These are phyloP conservation scores for Pichia sp. DNA, from an alignment of 1,139 yeast species.

Conservation along the genomic window DNA sequence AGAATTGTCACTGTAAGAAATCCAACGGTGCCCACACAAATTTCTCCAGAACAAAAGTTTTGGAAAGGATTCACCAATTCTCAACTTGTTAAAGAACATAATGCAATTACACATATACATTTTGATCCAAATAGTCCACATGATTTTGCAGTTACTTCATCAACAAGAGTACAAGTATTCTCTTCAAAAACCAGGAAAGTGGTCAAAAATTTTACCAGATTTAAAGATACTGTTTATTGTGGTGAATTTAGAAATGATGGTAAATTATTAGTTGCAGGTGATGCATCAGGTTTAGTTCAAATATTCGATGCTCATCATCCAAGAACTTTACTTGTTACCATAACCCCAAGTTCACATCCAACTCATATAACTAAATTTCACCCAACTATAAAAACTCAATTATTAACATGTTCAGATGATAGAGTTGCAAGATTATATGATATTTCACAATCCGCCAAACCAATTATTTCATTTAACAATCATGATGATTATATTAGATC, in stretches of 20 bases:
- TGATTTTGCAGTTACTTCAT: slow-evolving; percentile 90
- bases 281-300: slow-evolving; percentile 81
- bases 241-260: slow-evolving; percentile 85
- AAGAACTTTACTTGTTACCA: slow-evolving; percentile 68
- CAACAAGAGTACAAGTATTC: slow-evolving; percentile 86
- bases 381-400: slow-evolving; percentile 61
- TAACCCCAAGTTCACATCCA: slow-evolving; percentile 78
- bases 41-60: slow-evolving; percentile 90
- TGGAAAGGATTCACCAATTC: slow-evolving; percentile 87
- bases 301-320: slow-evolving; percentile 72
- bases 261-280: slow-evolving; percentile 76
- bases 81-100: slow-evolving; percentile 87
- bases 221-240: slow-evolving; percentile 83
- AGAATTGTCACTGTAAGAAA: slow-evolving; percentile 64
- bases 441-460: slow-evolving; percentile 67
- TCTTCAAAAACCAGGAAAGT: slow-evolving; percentile 92
- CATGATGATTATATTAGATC: slow-evolving; percentile 88
- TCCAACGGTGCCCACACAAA: slow-evolving; percentile 74
- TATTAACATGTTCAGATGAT: slow-evolving; percentile 90
- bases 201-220: slow-evolving; percentile 78
- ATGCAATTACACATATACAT: slow-evolving; percentile 79
- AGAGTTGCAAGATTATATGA: slow-evolving; percentile 82
- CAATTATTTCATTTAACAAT: slow-evolving; percentile 61
- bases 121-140: slow-evolving; percentile 84
- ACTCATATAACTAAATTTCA: slow-evolving; percentile 94